Percentiles rank a stretch among this genome's conserved stretches.
Conservation (phyloP, 352 stramenopile species). For the Phytophthora multivora region DNA sequence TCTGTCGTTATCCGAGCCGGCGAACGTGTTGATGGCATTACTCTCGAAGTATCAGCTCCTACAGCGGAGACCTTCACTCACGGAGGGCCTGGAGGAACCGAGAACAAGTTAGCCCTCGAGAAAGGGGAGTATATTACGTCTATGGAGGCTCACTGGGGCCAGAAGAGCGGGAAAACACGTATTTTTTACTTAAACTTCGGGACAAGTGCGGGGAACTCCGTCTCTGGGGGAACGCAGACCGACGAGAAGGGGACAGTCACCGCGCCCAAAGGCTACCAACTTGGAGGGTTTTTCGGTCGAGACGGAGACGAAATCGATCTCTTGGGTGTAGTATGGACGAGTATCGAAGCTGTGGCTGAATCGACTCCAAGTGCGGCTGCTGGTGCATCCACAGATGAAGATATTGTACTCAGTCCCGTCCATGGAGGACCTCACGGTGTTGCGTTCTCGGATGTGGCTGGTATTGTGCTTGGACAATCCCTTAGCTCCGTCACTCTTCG, state of each 20-base stretch:
- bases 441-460: constrained; percentile 7
- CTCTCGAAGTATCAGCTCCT: constrained; percentile 5
- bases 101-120: constrained; percentile 14
- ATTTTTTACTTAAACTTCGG: constrained; percentile 24
- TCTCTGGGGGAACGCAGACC: constrained; percentile 15
- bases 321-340: constrained; percentile 15
- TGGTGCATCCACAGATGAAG: constrained; percentile 11
- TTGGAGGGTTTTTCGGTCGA: constrained; percentile 24
- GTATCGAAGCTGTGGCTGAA: constrained; percentile 17
- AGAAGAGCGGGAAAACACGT: constrained; percentile 11
- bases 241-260: constrained; percentile 18
- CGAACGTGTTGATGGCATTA: constrained; percentile 11
- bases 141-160: constrained; percentile 22
- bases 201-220: constrained; percentile 17
- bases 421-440: constrained; percentile 5
- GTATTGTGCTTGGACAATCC: constrained; percentile 4
- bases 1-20: constrained; percentile 14
- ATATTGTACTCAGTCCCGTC: constrained; percentile 9
- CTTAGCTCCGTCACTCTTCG: constrained; percentile 14
- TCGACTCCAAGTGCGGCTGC: background rate
- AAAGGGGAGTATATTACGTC: background rate
- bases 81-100: constrained; percentile 11
- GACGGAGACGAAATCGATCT: constrained; percentile 22
- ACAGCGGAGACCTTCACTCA: constrained; percentile 12
- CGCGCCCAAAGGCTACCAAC: constrained; percentile 21